A percentile compares a stretch with the other conserved stretches of the same genome.
phyloP scores from a whole-genome alignment of 345 rosid species.

The Brassica rapa region DNA sequence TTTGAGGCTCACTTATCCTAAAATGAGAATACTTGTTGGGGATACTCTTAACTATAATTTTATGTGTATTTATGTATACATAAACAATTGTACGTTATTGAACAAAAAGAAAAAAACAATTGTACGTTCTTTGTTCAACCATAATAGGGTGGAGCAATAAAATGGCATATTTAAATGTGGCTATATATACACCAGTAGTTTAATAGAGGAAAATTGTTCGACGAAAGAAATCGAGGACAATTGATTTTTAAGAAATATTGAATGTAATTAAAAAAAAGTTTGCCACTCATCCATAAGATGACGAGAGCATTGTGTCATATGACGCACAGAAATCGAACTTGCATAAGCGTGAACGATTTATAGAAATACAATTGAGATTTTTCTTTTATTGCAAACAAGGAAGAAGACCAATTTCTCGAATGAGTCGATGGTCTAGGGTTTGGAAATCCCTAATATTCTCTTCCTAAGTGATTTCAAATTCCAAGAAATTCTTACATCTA shows the following conservation, averaged over 20 bases:
- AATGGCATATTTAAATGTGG: conserved; percentile 12
- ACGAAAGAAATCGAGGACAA: background rate
- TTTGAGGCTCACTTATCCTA: background rate
- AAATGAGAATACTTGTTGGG: background rate
- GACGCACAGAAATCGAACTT: conserved; percentile 19
- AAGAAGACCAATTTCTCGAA: conserved; percentile 40
- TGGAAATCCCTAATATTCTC: conserved; percentile 48
- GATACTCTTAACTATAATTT: background rate
- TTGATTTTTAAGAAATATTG: background rate
- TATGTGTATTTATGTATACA: background rate
- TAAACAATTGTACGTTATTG: background rate
- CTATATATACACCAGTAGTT: conserved; percentile 20
- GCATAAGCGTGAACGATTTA: conserved; percentile 2
- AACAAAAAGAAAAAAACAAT: no score
- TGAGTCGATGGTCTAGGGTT: conserved; percentile 53
- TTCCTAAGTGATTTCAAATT: conserved; percentile 47
- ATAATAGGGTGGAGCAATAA: conserved; percentile 12
- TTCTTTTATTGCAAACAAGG: background rate
- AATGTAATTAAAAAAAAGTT: background rate
- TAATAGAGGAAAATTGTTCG: background rate
- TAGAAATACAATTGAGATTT: background rate
- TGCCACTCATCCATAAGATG: conserved; percentile 8
- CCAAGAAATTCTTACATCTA: conserved; percentile 43
- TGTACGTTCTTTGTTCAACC: background rate
- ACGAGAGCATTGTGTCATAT: conserved; percentile 38